Conservation (phyloP, 1,284 basidiomycete species). For the Pseudozyma sp. region DNA sequence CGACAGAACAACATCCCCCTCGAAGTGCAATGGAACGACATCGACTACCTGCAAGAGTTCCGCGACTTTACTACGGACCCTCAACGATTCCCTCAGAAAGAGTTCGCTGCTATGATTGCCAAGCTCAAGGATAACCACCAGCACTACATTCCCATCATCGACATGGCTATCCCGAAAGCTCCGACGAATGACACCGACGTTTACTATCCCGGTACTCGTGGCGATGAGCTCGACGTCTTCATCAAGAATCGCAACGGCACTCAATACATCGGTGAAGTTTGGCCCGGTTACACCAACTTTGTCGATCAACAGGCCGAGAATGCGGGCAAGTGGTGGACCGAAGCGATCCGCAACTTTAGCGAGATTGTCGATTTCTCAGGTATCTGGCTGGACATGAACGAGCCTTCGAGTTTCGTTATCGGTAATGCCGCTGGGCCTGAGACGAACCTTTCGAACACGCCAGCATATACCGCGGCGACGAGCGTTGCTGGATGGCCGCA, state of each 20-base stretch:
- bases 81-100: conserved; percentile 75
- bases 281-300: conserved; percentile 47
- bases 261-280: conserved; percentile 76
- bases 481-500: conserved; percentile 67
- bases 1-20: conserved; percentile 73
- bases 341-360: conserved; percentile 51
- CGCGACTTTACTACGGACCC: conserved; percentile 80
- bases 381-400: conserved; percentile 63
- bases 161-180: conserved; percentile 64
- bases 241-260: conserved; percentile 68
- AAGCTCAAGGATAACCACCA: conserved; percentile 73
- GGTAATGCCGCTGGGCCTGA: conserved; percentile 70
- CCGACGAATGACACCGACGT: conserved; percentile 70
- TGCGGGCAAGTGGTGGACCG: conserved; percentile 52
- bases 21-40: conserved; percentile 83
- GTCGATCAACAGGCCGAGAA: conserved; percentile 46
- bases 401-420: conserved; percentile 46
- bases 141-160: conserved; percentile 70
- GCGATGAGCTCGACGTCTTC: conserved; percentile 54
- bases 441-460: conserved; percentile 67
- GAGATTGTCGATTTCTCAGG: conserved; percentile 50
- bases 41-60: conserved; percentile 75
- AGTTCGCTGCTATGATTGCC: conserved; percentile 76
- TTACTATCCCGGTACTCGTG: conserved; percentile 50
- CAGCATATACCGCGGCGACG: conserved; percentile 43